Conservation (phyloP, 352 stramenopile genomes). For the Phytopythium ostracodes region DNA sequence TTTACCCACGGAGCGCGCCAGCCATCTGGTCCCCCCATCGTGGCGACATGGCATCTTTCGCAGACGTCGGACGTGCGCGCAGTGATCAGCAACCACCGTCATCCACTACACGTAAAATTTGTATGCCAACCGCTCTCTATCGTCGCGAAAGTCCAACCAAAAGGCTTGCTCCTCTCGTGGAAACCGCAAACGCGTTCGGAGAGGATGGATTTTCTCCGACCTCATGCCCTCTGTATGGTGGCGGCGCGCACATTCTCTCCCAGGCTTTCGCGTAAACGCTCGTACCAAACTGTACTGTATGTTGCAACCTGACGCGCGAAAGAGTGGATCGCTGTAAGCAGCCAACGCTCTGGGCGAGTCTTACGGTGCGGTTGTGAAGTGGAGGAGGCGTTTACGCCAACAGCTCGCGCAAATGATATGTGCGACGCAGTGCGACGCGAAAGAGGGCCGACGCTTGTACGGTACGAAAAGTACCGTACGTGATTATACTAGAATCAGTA, state of each 20-base stretch:
- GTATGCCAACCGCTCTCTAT: no score
- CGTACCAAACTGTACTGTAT: not conserved
- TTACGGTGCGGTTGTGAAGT: not conserved
- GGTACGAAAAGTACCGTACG: not conserved
- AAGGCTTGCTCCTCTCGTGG: no score
- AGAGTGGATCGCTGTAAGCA: not conserved
- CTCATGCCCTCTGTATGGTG: no score
- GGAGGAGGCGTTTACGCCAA: no score
- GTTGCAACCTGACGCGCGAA: not conserved
- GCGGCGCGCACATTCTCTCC: not conserved
- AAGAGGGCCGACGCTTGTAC: not conserved
- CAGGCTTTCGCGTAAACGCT: not conserved
- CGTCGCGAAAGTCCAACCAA: no score
- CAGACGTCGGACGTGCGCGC: not conserved
- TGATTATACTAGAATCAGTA: not conserved
- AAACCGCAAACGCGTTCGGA: no score
- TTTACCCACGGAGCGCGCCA: no score
- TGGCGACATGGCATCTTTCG: no score
- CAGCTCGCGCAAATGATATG: not conserved
- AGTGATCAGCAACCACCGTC: slow-evolving; percentile 1
- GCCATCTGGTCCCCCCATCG: no score
- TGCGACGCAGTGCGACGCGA: not conserved
- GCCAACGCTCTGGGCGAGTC: not conserved
- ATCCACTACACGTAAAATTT: slow-evolving; percentile 2
- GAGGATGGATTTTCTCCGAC: not conserved